Conservation (phyloP, 306 rosid species). For the Pachyrhizus erosus region DNA sequence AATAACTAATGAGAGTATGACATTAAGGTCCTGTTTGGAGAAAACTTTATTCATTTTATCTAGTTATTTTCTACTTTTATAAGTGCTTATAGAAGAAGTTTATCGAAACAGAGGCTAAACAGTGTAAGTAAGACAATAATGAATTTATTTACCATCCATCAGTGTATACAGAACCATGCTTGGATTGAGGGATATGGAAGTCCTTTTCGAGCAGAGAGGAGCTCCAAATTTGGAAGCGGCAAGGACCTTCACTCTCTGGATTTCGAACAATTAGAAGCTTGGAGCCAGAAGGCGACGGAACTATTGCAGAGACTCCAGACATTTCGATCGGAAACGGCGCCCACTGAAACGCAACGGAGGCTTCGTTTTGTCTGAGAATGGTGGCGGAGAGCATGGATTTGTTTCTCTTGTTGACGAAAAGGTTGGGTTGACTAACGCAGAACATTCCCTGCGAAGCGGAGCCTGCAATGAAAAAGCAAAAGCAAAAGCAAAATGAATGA, state of each 20-base stretch:
- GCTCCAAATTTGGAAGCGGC: constrained; percentile 76
- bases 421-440: constrained; percentile 76
- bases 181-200: constrained; percentile 71
- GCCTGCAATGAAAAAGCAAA: background rate
- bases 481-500: background rate
- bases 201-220: constrained; percentile 68
- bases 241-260: constrained; percentile 74
- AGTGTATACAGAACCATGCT: constrained; percentile 79
- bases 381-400: constrained; percentile 72
- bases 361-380: constrained; percentile 51
- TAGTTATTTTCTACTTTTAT: too few species aligned
- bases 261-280: constrained; percentile 75
- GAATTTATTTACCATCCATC: constrained; percentile 78
- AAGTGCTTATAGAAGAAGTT: background rate
- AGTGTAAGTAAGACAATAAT: background rate
- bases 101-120: too few species aligned
- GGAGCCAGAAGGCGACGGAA: constrained; percentile 86
- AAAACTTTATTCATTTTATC: background rate
- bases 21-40: background rate
- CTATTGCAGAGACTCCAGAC: constrained; percentile 70
- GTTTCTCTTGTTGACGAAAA: constrained; percentile 76
- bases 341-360: constrained; percentile 65
- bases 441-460: constrained; percentile 64
- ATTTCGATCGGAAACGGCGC: constrained; percentile 84
- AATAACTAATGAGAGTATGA: background rate